Evolutionary conservation across 306 rosid genomes (phyloP).

Genomic region (Sechiopsis laciniata): DNA sequence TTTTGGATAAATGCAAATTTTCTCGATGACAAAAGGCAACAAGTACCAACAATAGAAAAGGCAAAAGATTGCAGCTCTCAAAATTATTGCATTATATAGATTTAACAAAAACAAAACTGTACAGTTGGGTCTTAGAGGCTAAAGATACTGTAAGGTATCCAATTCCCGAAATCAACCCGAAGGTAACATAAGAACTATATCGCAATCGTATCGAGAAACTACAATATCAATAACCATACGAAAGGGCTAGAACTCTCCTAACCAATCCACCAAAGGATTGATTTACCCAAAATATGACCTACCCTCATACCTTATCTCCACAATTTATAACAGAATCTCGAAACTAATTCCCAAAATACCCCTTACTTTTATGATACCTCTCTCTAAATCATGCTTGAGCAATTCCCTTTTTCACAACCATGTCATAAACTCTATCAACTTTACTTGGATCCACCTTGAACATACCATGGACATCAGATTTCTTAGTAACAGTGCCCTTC

Average conservation of each 20-base stretch:
- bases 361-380: too few species aligned
- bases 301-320: too few species aligned
- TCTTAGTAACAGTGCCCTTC: conserved; percentile 50
- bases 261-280: too few species aligned
- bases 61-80: background rate
- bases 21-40: background rate
- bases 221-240: too few species aligned
- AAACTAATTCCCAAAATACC: too few species aligned
- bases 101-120: conserved; percentile 1
- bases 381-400: conserved; percentile 24
- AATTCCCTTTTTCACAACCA: conserved; percentile 57
- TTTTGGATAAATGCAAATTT: background rate
- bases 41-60: background rate
- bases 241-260: too few species aligned
- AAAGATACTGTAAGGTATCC: background rate
- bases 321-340: too few species aligned
- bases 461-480: conserved; percentile 54
- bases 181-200: too few species aligned
- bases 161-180: too few species aligned
- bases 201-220: too few species aligned
- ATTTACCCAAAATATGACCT: too few species aligned
- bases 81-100: background rate
- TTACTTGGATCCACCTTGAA: conserved; percentile 66
- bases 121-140: background rate
- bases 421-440: conserved; percentile 69